Percentiles rank a stretch among this genome's conserved stretches.
These are phyloP conservation scores for Thermothelomyces thermophilus DNA, from an alignment of 2,329 filamentous ascomycete genomes.

Conservation along the genomic window DNA sequence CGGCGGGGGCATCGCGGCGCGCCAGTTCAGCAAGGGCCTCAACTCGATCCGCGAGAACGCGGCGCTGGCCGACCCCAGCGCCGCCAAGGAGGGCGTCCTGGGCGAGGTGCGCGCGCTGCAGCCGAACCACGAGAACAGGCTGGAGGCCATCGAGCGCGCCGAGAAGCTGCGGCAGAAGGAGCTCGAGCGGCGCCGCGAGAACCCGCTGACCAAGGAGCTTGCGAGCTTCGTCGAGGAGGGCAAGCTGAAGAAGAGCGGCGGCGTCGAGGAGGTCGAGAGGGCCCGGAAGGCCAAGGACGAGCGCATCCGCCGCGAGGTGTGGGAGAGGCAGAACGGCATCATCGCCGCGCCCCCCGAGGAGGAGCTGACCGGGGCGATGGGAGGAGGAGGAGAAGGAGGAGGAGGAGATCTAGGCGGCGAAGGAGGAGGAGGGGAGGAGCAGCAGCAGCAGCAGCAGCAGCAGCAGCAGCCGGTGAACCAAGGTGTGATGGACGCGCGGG, in stretches of 20 bases:
- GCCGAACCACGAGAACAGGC: slow-evolving; percentile 85
- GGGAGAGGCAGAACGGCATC: slow-evolving; percentile 58
- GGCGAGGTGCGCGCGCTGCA: slow-evolving; percentile 90
- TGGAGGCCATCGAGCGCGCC: slow-evolving; percentile 95
- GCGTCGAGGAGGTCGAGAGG: slow-evolving; percentile 88
- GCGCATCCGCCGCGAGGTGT: slow-evolving; percentile 71
- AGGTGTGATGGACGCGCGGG: no score
- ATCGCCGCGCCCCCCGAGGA: slow-evolving; percentile 34
- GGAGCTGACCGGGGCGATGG: slow-evolving; percentile 31
- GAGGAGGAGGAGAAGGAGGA: slow-evolving; percentile 25
- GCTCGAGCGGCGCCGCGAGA: slow-evolving; percentile 67
- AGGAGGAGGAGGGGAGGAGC: slow-evolving; percentile 24
- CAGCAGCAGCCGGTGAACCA: no score
- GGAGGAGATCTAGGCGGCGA: slow-evolving; percentile 31
- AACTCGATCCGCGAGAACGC: slow-evolving; percentile 43
- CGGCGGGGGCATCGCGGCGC: slow-evolving; percentile 31
- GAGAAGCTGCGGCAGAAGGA: slow-evolving; percentile 89
- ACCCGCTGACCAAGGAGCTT: slow-evolving; percentile 78
- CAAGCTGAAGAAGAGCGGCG: slow-evolving; percentile 91
- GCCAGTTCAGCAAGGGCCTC: slow-evolving; percentile 51
- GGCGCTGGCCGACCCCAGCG: slow-evolving; percentile 55
- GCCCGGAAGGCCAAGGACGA: slow-evolving; percentile 81
- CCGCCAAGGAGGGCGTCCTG: slow-evolving; percentile 84
- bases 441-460: no score
- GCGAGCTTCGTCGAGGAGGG: slow-evolving; percentile 79